Percentiles rank a stretch among this genome's conserved stretches.
Conservation (phyloP, 345 rosid species). For the Salix udensis region DNA sequence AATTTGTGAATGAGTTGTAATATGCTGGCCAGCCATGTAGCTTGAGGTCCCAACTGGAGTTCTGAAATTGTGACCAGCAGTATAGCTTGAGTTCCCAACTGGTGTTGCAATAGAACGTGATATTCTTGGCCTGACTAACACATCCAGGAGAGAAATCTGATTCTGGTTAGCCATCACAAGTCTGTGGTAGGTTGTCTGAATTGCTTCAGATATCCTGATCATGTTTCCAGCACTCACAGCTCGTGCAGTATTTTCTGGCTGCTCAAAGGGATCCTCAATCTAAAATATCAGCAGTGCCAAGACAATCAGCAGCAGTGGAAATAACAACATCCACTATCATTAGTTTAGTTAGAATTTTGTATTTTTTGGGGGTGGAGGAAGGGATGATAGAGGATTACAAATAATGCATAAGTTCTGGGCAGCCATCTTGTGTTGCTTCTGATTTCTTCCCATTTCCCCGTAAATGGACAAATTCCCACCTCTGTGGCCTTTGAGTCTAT, state of each 20-base stretch:
- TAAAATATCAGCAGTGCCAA: constrained; percentile 16
- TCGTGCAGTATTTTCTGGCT: constrained; percentile 75
- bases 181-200: constrained; percentile 35
- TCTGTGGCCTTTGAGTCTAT: constrained; percentile 45
- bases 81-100: constrained; percentile 13
- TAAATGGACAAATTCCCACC: constrained; percentile 71
- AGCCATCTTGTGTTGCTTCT: constrained; percentile 66
- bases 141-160: constrained; percentile 26
- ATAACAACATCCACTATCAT: background rate
- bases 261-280: constrained; percentile 95
- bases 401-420: constrained; percentile 67
- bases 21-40: constrained; percentile 3
- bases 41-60: constrained; percentile 18
- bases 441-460: constrained; percentile 65
- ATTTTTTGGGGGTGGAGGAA: background rate
- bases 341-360: background rate
- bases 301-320: constrained; percentile 3
- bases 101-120: constrained; percentile 20
- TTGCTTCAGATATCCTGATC: constrained; percentile 48
- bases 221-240: constrained; percentile 51
- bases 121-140: constrained; percentile 40
- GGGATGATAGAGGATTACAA: constrained; percentile 39
- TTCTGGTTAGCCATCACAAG: constrained; percentile 33
- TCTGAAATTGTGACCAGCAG: constrained; percentile 13
- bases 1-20: constrained; percentile 12